Conservation (phyloP, 306 rosid species). For the Vigna unguiculata region DNA sequence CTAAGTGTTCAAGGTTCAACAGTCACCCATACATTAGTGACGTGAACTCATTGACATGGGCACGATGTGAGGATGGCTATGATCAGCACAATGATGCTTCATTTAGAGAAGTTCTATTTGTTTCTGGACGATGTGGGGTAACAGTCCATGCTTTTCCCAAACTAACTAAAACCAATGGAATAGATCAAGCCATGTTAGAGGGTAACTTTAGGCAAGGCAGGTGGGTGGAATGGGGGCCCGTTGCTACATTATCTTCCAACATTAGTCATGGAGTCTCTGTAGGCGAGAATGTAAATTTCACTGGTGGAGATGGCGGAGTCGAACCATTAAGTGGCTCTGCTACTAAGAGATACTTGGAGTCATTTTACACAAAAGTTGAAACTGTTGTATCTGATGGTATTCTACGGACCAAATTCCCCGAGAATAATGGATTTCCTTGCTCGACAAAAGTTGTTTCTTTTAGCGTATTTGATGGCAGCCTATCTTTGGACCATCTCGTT, state of each 20-base stretch:
- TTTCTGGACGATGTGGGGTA: slow-evolving; percentile 81
- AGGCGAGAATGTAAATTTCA: slow-evolving; percentile 43
- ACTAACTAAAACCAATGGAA: slow-evolving; percentile 43
- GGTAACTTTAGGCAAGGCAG: slow-evolving; percentile 65
- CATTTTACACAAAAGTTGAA: slow-evolving; percentile 72
- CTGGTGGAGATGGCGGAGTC: slow-evolving; percentile 51
- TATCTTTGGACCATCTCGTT: slow-evolving; percentile 52
- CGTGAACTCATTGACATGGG: slow-evolving; percentile 88
- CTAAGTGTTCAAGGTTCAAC: slow-evolving; percentile 53
- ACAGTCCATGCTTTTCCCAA: slow-evolving; percentile 80
- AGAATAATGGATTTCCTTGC: slow-evolving; percentile 72
- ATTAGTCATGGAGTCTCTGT: slow-evolving; percentile 46
- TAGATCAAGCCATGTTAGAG: slow-evolving; percentile 46
- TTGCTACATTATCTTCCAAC: slow-evolving; percentile 49
- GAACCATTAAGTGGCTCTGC: slow-evolving; percentile 47
- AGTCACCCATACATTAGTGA: slow-evolving; percentile 68
- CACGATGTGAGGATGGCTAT: slow-evolving; percentile 69
- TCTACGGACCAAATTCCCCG: slow-evolving; percentile 70
- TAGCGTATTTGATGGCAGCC: slow-evolving; percentile 68
- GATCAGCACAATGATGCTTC: slow-evolving; percentile 67
- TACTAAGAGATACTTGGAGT: slow-evolving; percentile 69
- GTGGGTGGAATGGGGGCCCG: slow-evolving; percentile 94
- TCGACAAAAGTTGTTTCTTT: slow-evolving; percentile 81
- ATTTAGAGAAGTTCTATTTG: slow-evolving; percentile 82
- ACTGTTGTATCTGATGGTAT: slow-evolving; percentile 61